These are phyloP conservation scores for Phanerochaete sordida DNA, from an alignment of 768 basidiomycete species.

Conservation along the genomic window DNA sequence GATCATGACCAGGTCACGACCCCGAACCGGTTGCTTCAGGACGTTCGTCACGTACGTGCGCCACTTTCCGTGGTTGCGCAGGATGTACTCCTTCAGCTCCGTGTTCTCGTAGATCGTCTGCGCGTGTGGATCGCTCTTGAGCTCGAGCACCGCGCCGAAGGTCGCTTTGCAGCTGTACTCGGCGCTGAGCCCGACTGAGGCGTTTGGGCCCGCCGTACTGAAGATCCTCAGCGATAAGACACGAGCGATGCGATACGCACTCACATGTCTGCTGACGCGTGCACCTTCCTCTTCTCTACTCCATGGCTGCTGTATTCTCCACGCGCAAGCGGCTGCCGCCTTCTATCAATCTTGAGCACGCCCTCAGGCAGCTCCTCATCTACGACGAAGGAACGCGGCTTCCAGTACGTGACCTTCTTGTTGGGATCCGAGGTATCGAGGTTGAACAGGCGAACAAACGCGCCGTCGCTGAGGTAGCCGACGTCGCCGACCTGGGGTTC, in stretches of 20 bases:
- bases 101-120: neutral
- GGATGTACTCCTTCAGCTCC: neutral
- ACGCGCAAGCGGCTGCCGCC: neutral
- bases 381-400: neutral
- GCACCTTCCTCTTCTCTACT: neutral
- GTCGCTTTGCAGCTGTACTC: neutral
- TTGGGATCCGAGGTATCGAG: neutral
- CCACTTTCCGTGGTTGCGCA: neutral
- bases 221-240: neutral
- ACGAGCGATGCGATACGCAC: neutral
- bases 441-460: slow-evolving; percentile 10
- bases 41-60: neutral
- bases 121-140: neutral
- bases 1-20: neutral
- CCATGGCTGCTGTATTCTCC: neutral
- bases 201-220: neutral
- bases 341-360: neutral
- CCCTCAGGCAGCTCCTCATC: neutral
- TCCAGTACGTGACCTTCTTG: neutral
- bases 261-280: neutral
- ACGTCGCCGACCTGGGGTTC: slow-evolving; percentile 4
- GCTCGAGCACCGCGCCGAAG: neutral
- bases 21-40: neutral
- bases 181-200: neutral
- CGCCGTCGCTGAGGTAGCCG: neutral